phyloP scores from a whole-genome alignment of 2,329 filamentous ascomycete species.

The Alternaria infectoria region DNA sequence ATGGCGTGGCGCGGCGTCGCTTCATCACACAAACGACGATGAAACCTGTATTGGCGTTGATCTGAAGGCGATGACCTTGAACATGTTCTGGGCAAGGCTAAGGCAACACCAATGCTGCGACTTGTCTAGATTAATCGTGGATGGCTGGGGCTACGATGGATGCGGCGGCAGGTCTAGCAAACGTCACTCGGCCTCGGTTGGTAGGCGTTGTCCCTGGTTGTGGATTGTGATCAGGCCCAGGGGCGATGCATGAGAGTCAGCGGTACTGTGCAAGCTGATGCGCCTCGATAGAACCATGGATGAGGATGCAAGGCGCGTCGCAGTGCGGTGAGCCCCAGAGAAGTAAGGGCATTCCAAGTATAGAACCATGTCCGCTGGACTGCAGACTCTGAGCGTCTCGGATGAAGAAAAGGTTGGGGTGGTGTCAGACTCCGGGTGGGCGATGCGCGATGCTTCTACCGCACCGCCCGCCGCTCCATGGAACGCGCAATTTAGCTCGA shows the following conservation, averaged over 20 bases:
- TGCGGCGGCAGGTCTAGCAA: not conserved
- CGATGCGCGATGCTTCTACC: constrained; percentile 15
- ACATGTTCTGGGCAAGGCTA: not conserved
- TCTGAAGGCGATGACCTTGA: not conserved
- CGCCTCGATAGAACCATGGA: not conserved
- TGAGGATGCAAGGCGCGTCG: not conserved
- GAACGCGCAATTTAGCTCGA: constrained; percentile 17
- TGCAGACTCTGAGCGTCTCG: not conserved
- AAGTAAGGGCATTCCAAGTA: not conserved
- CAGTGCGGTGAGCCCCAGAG: not conserved
- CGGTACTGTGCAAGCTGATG: not conserved
- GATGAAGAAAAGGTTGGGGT: constrained; percentile 7
- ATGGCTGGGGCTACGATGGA: not conserved
- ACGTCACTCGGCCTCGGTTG: not conserved
- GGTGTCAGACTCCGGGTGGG: constrained; percentile 4
- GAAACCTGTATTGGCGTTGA: not conserved
- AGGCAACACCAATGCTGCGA: not conserved
- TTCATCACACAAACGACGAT: not conserved
- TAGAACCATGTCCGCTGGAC: not conserved
- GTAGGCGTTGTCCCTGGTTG: not conserved
- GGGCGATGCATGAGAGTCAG: not conserved
- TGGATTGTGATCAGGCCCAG: not conserved
- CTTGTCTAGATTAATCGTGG: not conserved
- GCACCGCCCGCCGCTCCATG: constrained; percentile 8
- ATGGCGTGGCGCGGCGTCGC: not conserved